These are phyloP conservation scores for Clarireedia paspali DNA, from an alignment of 2,329 filamentous ascomycete genomes.

Conservation along the genomic window DNA sequence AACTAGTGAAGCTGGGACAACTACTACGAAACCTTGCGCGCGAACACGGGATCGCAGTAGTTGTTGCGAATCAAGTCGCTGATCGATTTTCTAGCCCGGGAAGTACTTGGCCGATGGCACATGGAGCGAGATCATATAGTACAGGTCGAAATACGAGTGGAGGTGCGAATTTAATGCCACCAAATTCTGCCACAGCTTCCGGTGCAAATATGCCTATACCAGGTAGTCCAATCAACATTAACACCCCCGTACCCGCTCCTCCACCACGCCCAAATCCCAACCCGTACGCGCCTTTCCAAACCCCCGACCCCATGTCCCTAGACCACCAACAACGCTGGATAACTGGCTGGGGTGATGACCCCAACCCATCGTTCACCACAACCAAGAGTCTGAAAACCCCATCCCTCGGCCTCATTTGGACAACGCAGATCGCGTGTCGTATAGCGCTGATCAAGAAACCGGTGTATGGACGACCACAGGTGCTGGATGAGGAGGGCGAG, in stretches of 20 bases:
- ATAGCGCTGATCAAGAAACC: slow-evolving; percentile 73
- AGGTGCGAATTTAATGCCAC: slow-evolving; percentile 14
- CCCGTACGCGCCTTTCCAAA: slow-evolving; percentile 15
- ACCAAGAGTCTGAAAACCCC: slow-evolving; percentile 65
- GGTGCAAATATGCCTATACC: slow-evolving; percentile 16
- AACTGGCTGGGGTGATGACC: slow-evolving; percentile 83
- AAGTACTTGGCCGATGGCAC: slow-evolving; percentile 10
- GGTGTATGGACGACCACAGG: slow-evolving; percentile 33
- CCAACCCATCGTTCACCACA: slow-evolving; percentile 24
- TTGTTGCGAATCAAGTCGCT: slow-evolving; percentile 91
- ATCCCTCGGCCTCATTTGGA: slow-evolving; percentile 81
- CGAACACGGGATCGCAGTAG: slow-evolving; percentile 68
- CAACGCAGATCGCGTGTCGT: slow-evolving; percentile 77
- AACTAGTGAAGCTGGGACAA: slow-evolving; percentile 70
- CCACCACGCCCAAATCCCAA: neutral
- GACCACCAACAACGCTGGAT: slow-evolving; percentile 93
- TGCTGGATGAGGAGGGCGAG: slow-evolving; percentile 30
- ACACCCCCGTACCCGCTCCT: too few relatives aligned
- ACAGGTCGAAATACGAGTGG: neutral
- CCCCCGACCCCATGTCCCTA: slow-evolving; percentile 56
- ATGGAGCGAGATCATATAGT: too few relatives aligned
- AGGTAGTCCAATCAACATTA: neutral
- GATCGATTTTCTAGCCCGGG: slow-evolving; percentile 58
- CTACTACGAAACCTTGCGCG: slow-evolving; percentile 70
- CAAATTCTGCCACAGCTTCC: slow-evolving; percentile 17